Evolutionary conservation across 2,329 filamentous ascomycete species (phyloP).

Genomic region (Cryphonectria naterciae): DNA sequence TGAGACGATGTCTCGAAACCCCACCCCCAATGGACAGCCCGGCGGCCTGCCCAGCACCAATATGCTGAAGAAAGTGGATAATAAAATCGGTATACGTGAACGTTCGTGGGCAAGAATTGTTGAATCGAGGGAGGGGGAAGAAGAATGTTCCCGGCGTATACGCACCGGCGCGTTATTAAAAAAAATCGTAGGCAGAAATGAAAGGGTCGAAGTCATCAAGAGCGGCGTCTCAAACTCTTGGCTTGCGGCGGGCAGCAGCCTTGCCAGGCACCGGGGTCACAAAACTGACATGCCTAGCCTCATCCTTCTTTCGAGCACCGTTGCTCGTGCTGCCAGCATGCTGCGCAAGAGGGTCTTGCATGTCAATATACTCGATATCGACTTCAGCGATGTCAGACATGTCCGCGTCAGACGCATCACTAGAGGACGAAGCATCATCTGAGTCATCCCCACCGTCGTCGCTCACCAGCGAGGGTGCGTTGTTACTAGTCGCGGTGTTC

Average conservation of each 20-base stretch:
- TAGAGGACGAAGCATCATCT: conserved; percentile 64
- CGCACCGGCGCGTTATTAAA: conserved; percentile 8
- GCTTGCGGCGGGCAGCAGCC: conserved; percentile 25
- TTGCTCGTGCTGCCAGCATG: conserved; percentile 44
- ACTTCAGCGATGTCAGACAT: conserved; percentile 65
- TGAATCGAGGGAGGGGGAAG: not conserved
- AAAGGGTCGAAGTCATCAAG: not conserved
- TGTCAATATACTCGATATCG: conserved; percentile 59
- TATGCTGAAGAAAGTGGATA: not conserved
- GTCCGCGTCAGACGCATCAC: conserved; percentile 54
- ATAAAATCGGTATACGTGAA: conserved; percentile 9
- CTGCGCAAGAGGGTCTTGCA: conserved; percentile 43
- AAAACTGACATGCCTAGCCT: conserved; percentile 59
- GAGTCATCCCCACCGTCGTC: conserved; percentile 81
- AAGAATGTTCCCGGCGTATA: conserved; percentile 1
- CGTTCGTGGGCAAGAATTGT: not conserved
- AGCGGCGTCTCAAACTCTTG: conserved; percentile 11
- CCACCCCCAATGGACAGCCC: not conserved
- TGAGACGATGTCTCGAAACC: not conserved
- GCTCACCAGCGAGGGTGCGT: conserved; percentile 78
- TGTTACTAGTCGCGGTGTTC: conserved; percentile 71
- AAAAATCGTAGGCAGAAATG: not conserved
- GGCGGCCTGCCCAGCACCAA: conserved; percentile 1
- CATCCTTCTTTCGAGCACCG: conserved; percentile 55
- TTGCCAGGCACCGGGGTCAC: conserved; percentile 52